phyloP scores from a whole-genome alignment of 2,329 filamentous ascomycete species.

The Arthrobotrys iridis region DNA sequence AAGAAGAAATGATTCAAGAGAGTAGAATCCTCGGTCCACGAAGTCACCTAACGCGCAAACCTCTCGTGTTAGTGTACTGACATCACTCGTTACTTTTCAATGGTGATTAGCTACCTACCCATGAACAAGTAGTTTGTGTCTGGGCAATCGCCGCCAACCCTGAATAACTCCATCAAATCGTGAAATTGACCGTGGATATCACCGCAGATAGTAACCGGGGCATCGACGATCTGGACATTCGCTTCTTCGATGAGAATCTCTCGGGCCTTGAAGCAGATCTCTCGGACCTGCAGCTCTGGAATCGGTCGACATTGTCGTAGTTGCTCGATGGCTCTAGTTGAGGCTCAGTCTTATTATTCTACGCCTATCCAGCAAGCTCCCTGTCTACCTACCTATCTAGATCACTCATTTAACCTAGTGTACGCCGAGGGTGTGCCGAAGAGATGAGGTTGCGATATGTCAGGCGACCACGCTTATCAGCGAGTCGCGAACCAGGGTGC shows the following conservation, averaged over 20 bases:
- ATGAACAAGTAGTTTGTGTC: slow-evolving; percentile 98
- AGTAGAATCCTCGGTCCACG: slow-evolving; percentile 97
- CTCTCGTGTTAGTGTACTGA: slow-evolving; percentile 6
- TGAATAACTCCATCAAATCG: slow-evolving; percentile 94
- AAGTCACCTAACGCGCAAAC: slow-evolving; percentile 76
- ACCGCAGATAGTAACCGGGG: slow-evolving; percentile 95
- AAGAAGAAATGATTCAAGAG: slow-evolving; percentile 93
- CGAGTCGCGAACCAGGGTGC: slow-evolving; percentile 29
- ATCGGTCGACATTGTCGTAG: slow-evolving; percentile 95
- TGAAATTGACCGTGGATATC: slow-evolving; percentile 98
- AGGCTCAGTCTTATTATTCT: neutral
- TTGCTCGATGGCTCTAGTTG: slow-evolving; percentile 84
- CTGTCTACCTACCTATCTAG: slow-evolving; percentile 77
- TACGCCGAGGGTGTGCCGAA: slow-evolving; percentile 53
- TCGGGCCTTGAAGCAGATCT: slow-evolving; percentile 95
- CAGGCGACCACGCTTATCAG: slow-evolving; percentile 49
- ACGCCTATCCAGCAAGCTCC: slow-evolving; percentile 16
- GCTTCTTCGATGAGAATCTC: slow-evolving; percentile 97
- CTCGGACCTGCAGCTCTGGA: slow-evolving; percentile 91
- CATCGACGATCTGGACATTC: slow-evolving; percentile 94
- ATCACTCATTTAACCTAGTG: slow-evolving; percentile 77
- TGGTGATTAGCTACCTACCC: slow-evolving; percentile 67
- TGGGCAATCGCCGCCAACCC: slow-evolving; percentile 90
- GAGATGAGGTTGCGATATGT: slow-evolving; percentile 36
- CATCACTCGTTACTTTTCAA: neutral